Base-by-base conservation (phyloP, 345 rosid species). In the Triadica sebifera region DNA sequence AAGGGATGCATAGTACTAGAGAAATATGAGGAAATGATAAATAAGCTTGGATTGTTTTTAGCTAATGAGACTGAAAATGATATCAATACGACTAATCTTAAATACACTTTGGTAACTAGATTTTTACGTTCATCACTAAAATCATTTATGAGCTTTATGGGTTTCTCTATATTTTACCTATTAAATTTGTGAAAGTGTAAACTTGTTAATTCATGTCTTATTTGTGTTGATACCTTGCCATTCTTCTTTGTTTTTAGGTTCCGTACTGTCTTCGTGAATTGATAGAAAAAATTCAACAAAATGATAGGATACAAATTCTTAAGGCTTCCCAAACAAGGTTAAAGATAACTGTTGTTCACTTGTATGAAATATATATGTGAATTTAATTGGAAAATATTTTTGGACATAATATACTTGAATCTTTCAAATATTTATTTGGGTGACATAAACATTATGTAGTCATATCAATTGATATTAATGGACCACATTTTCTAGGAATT, bases 61-160 rank as follows among this genome's bases (percentile, higher is more conserved):
- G 56, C 91, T 1, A 96, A 93, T 50, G 99, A 96, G 84, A 86
- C 95, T n/a, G 91, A 87, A 77, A 95, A 96, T 12, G 98, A 96
- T 61, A 91, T 93, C 47, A 82, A 90, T 88, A 93, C 97, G 13
- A 41, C 82, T 74, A 86, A 88, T 86, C 93, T 93, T 82, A 96
- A 96, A 82, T 93, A 89, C 79, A 69, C 90, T 77, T 67, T 96
- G 94, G 99, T 94, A 87, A 75, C 12, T 47, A 39, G 67, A 43
- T 57, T 70, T n/a, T 16, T 12, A 52, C 8, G 25, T 5, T n/a
- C 37, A 8, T 16, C 6, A 5, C 41, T 17, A 24, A 3, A 16
- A 13, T 22, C 2, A 4, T 16, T 10, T 41, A 3, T 41, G 3
- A 41, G 3, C 6, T 41, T 41, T 13, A 1, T 41, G 25, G 61